Base-by-base conservation (phyloP, 31 red algal species). In the Endocladia muricata region DNA sequence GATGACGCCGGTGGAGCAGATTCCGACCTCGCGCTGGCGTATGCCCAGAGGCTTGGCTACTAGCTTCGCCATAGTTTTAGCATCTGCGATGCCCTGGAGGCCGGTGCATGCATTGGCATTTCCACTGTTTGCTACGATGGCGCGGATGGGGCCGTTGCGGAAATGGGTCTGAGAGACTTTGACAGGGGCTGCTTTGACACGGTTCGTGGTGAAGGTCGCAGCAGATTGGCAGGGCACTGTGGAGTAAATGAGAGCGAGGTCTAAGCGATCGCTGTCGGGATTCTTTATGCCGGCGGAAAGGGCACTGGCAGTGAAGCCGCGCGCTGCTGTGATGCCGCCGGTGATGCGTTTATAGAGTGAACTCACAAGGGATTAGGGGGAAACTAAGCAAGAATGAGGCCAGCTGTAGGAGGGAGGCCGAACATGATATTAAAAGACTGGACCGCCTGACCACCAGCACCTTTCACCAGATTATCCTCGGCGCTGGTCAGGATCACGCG, bases 371-470 rank as follows among this genome's bases (percentile, higher is more conserved):
- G n/a, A n/a, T n/a, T n/a, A n/a, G n/a, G n/a, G n/a, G n/a, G n/a
- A n/a, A n/a, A n/a, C n/a, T n/a, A n/a, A n/a, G n/a, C n/a, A n/a
- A n/a, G n/a, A n/a, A n/a, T n/a, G n/a, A 98, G 65, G 1, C 88
- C 91, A 59, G 67, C 89, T 11, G 38, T 77, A 55, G 94, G 92
- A 65, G 88, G 88, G 41, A 95, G 42, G 23, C 83, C 91, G 43
- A 87, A 70, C 93, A 98, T 95, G 36, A 98, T 76, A 73, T 98
- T 98, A 82, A 98, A 89, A 55, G 94, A 95, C 55, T 98, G 96
- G 47, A 98, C 43, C 11, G 96, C 96, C 63, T 98, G 96, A 26
- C 96, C 96, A 55, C 71, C 74, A 29, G 96, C 91, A 6, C 96
- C 96, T 78, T 98, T 98, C 65, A 98, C 96, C 1, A 98, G 69